phyloP scores from a whole-genome alignment of 2,329 filamentous ascomycete genomes.

The Verticillium dahliae region DNA sequence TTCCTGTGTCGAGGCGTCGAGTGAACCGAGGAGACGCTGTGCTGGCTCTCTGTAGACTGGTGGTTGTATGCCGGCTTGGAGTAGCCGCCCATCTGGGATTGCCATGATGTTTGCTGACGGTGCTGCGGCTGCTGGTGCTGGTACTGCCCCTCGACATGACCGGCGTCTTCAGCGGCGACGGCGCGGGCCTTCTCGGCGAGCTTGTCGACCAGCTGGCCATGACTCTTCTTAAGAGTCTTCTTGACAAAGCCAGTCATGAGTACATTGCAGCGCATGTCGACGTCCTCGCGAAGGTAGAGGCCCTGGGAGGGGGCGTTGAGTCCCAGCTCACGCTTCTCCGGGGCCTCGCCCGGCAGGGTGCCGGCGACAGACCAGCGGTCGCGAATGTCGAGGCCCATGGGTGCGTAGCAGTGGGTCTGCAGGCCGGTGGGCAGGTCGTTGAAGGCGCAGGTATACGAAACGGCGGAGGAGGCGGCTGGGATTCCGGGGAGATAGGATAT shows the following conservation, averaged over 20 bases:
- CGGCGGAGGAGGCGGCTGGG: conserved; percentile 51
- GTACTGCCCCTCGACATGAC: background rate
- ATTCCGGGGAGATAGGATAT: conserved; percentile 69
- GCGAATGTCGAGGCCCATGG: conserved; percentile 72
- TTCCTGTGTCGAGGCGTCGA: background rate
- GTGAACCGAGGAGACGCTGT: background rate
- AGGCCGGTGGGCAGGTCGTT: conserved; percentile 66
- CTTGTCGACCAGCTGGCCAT: conserved; percentile 62
- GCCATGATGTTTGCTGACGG: background rate
- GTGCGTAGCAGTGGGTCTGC: conserved; percentile 79
- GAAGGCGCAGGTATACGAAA: conserved; percentile 77
- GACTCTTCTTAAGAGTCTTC: conserved; percentile 72
- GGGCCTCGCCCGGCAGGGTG: conserved; percentile 62
- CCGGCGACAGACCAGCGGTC: conserved; percentile 74
- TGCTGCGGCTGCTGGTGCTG: background rate
- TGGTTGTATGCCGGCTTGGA: background rate
- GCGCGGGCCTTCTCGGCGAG: conserved; percentile 35
- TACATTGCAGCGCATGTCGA: conserved; percentile 75
- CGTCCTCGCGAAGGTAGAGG: conserved; percentile 78
- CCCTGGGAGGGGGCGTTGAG: conserved; percentile 59
- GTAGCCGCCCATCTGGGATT: background rate
- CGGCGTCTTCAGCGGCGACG: background rate
- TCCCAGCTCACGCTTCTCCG: conserved; percentile 59
- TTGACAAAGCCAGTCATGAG: conserved; percentile 73
- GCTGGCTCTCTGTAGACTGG: background rate